Base-by-base conservation (phyloP, 2,329 filamentous ascomycete species). In the Cytospora paraplurivora region DNA sequence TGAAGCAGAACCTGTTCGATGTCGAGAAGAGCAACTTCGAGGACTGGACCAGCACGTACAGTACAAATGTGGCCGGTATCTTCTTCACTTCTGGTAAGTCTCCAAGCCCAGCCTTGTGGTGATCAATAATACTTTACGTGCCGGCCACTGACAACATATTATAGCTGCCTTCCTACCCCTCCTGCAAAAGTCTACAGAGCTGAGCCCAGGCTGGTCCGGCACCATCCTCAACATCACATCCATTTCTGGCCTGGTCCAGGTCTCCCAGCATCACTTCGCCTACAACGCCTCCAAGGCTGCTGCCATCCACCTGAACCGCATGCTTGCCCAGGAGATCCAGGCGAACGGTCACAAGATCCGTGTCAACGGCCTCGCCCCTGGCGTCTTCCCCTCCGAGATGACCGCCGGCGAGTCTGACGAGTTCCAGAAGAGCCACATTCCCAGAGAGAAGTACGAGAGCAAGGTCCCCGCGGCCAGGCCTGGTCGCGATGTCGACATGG, bases 361-460 rank as follows among this genome's bases (percentile, higher is more conserved):
- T 68, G 82, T 89, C 44, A 83, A 93, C 71, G 86, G 88, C 49
- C 91, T 91, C 66, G 90, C 90, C 0, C 90, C 90, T 0, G 89
- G 89, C 38, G 82, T 90, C 34, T 84, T 85, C 69, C 88, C 87
- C 19, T 89, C 87, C 71, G 89, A 91, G 82, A 91, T 91, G 89
- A 88, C 87, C 47, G 82, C 85, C 1, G 74, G 73, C 3, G 77
- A 74, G 13, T 81, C 78, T 34, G 76, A 80, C 19, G 76, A 77
- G 19, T 71, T 71, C 37, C 82, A 85, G 67, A 91, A 89, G 76
- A 81, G 88, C 69, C 77, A 84, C 62, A 79, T 86, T 37, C 82
- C 82, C 41, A 79, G 80, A 68, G 81, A 85, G 17, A 79, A 81
- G 60, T 89, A 88, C 69, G 81, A 79, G 50, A 76, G 77, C 0